These are phyloP conservation scores for Candida buenavistaensis DNA, from an alignment of 1,139 yeast species.

Conservation along the genomic window DNA sequence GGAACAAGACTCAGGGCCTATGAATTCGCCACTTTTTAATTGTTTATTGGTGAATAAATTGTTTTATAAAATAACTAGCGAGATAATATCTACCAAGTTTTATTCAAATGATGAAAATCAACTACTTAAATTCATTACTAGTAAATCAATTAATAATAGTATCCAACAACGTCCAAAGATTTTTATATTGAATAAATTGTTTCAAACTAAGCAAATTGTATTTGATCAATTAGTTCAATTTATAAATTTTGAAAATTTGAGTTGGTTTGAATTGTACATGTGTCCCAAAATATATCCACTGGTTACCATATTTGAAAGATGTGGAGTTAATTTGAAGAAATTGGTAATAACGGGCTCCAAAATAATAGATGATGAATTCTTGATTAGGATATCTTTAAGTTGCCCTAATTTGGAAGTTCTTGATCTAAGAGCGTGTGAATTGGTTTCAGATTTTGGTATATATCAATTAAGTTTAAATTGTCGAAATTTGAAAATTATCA, in stretches of 20 bases:
- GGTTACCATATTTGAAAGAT: constrained; percentile 36
- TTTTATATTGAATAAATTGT: constrained; percentile 39
- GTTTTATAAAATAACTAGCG: constrained; percentile 60
- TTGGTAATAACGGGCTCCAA: constrained; percentile 77
- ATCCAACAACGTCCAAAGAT: constrained; percentile 26
- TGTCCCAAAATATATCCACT: constrained; percentile 74
- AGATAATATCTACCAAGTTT: constrained; percentile 54
- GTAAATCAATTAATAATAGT: constrained; percentile 4
- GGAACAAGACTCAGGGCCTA: neutral
- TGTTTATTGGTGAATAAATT: constrained; percentile 69
- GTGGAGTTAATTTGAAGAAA: constrained; percentile 44
- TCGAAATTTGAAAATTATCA: constrained; percentile 53
- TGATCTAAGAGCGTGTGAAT: constrained; percentile 85
- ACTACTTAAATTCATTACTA: constrained; percentile 35
- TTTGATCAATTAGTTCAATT: constrained; percentile 21
- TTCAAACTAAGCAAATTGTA: constrained; percentile 29
- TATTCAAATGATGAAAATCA: constrained; percentile 50
- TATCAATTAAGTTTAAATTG: constrained; percentile 65
- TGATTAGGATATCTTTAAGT: constrained; percentile 49
- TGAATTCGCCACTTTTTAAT: constrained; percentile 37
- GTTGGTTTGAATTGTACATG: constrained; percentile 78
- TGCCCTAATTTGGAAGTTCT: constrained; percentile 64
- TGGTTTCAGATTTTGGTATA: constrained; percentile 73
- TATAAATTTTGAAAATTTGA: constrained; percentile 49
- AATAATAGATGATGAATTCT: constrained; percentile 58